Conservation (phyloP, 805 yeast species). For the Komagataella phaffii region DNA sequence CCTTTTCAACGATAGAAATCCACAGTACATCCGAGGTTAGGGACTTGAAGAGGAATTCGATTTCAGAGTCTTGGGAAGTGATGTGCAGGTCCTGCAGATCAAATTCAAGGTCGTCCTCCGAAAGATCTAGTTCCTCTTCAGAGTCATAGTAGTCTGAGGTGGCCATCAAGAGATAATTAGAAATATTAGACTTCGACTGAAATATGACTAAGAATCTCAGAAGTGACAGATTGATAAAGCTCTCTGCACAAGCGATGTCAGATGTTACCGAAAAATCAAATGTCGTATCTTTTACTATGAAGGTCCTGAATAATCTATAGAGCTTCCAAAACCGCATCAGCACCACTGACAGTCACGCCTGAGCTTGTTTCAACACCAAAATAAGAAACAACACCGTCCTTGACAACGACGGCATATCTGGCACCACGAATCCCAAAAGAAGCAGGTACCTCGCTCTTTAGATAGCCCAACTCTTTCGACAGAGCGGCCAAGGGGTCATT, state of each 20-base stretch:
- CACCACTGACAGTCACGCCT: constrained; percentile 30
- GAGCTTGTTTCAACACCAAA: constrained; percentile 28
- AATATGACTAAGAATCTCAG: not conserved
- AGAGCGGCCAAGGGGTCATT: constrained; percentile 53
- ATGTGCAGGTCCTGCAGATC: not conserved
- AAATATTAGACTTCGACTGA: not conserved
- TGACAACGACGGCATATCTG: constrained; percentile 64
- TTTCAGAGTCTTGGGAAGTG: not conserved
- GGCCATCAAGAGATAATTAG: not conserved
- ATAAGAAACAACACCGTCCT: constrained; percentile 19
- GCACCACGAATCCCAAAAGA: constrained; percentile 49
- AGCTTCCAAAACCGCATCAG: constrained; percentile 23
- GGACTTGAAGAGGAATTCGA: constrained; percentile 1
- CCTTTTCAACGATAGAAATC: constrained; percentile 12
- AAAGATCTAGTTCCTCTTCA: not conserved
- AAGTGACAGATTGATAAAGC: not conserved
- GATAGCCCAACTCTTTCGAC: constrained; percentile 45
- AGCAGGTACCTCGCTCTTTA: constrained; percentile 34
- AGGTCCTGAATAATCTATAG: not conserved
- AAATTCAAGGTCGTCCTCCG: not conserved
- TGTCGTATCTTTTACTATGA: not conserved
- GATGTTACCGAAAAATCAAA: not conserved
- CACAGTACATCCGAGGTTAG: constrained; percentile 18
- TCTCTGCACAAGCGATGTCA: not conserved
- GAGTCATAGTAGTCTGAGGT: not conserved